These are phyloP conservation scores for Sporothrix humicola DNA, from an alignment of 2,329 filamentous ascomycete genomes.

Conservation along the genomic window DNA sequence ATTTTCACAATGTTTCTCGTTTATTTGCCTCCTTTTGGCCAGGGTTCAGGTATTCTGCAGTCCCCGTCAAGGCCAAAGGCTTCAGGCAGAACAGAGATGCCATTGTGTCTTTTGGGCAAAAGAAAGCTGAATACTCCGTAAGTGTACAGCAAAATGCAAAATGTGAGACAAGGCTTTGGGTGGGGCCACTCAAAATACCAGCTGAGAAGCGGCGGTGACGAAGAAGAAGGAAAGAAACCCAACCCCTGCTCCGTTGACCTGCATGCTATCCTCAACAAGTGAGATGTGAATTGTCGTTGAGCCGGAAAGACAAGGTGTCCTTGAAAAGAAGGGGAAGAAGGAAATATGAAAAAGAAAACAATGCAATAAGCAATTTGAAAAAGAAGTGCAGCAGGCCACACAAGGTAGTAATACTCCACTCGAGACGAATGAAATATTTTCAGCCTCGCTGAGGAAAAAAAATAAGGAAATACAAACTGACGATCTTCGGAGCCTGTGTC, in stretches of 20 bases:
- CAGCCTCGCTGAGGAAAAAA: not conserved
- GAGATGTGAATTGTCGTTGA: not conserved
- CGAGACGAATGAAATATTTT: not conserved
- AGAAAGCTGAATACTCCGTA: not conserved
- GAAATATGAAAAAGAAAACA: not conserved
- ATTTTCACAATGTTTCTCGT: constrained; percentile 15
- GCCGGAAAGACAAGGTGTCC: not conserved
- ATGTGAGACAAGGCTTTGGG: constrained; percentile 29
- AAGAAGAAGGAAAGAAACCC: constrained; percentile 20
- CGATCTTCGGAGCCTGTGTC: not conserved
- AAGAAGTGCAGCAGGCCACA: not conserved
- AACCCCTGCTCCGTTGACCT: constrained; percentile 2
- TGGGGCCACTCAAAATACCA: constrained; percentile 17
- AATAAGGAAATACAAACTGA: constrained; percentile 7
- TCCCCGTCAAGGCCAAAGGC: no score
- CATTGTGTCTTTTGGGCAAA: not conserved
- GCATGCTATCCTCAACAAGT: constrained; percentile 25
- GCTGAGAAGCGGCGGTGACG: constrained; percentile 34
- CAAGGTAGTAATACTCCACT: not conserved
- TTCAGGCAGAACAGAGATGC: no score
- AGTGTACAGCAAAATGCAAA: not conserved
- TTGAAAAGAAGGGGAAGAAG: constrained; percentile 1
- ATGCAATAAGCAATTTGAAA: not conserved
- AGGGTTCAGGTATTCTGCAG: not conserved
- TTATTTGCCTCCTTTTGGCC: constrained; percentile 4